Evolutionary conservation across 139 green algal genomes (phyloP), one percentile per base, ranked within the genome.

Genomic region (Chlamydomonas eustigma): DNA sequence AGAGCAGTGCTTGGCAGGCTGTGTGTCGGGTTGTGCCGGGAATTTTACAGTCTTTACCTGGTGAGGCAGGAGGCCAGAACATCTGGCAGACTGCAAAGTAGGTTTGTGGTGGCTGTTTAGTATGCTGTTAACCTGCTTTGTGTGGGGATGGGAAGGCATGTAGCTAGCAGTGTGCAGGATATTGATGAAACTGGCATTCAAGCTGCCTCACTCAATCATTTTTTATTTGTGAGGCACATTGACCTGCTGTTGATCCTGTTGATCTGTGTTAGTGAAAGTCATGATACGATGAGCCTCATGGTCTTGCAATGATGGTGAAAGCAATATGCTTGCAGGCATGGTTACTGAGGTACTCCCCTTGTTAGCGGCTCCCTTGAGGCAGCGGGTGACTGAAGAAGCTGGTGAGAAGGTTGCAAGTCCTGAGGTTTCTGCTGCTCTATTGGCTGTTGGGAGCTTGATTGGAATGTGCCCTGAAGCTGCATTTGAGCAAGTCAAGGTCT

Each of bases 371-470:
- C 63, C 73, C 1, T 8, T 66, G 2, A 86, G 88, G 8, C 73
- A 89, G 25, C 67, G 36, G 51, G 89, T 80, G n/a, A 1, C 35
- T 8, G 36, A 39, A 3, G 44, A 18, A 12, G 44, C 44, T 5
- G 36, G 0, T 51, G 76, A 1, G 73, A 90, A 12, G 67, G 74
- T 2, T 39, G 35, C 0, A 85, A 18, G 12, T 28, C 12, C 44
- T 12, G 18, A 12, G 12, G 18, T 18, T 18, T 12, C 44, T 18
- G 44, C 88, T 6, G 92, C 87, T 0, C 67, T 75, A 22, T 71
- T 73, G 2, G 85, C 91, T 1, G 69, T 97, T 63, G 81, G 82
- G 1, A 83, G 77, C 25, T 74, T 44, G 36, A 88, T 92, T 77
- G 63, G 65, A 1, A 71, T 76, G n/a, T 79, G 80, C 0, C 76